phyloP scores from a whole-genome alignment of 169 alveolate species.

The Cryptosporidium xiaoi region DNA sequence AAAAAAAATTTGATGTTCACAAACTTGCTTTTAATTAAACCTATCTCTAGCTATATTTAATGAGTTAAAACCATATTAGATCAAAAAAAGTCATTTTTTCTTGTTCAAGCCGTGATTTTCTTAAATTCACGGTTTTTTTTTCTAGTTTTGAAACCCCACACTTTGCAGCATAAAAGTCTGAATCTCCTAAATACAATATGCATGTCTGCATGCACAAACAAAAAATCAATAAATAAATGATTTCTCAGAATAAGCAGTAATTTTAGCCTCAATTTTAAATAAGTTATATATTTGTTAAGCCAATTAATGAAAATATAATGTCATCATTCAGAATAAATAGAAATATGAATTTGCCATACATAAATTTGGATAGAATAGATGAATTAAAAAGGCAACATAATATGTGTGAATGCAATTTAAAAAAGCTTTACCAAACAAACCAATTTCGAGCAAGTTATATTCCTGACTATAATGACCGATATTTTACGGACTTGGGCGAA shows the following conservation, averaged over 20 bases:
- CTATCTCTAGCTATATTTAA: too few relatives aligned
- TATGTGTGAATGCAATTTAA: not conserved
- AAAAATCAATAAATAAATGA: not conserved
- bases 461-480: too few relatives aligned
- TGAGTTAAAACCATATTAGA: too few relatives aligned
- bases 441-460: too few relatives aligned
- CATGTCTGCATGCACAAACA: not conserved
- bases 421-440: too few relatives aligned
- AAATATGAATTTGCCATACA: conserved; percentile 20
- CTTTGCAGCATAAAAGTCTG: not conserved
- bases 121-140: too few relatives aligned
- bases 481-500: too few relatives aligned
- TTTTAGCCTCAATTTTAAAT: not conserved
- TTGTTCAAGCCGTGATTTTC: too few relatives aligned
- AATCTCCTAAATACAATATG: too few relatives aligned
- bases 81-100: too few relatives aligned
- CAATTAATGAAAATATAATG: not conserved
- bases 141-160: not conserved
- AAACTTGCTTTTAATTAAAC: too few relatives aligned
- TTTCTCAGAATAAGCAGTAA: not conserved
- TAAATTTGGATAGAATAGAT: conserved; percentile 38
- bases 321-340: not conserved
- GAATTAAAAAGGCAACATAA: conserved; percentile 11
- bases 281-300: not conserved
- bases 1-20: not conserved